Base-by-base conservation (phyloP, 2,329 filamentous ascomycete genomes). In the Diaporthe aspalathi region DNA sequence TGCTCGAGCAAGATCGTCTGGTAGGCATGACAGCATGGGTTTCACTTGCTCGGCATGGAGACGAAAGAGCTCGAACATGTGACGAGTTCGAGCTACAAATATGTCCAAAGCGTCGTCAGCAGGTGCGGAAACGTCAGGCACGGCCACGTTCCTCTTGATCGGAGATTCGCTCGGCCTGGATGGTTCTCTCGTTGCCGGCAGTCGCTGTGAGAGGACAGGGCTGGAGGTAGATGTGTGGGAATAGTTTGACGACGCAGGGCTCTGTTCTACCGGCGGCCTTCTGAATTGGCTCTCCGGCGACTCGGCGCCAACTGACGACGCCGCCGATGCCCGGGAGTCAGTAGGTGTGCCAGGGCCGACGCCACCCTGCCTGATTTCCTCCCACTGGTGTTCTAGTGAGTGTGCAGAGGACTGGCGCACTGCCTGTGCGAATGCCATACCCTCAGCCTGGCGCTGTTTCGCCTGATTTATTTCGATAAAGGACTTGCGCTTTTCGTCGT, bases 41-140 rank as follows among this genome's bases (percentile, higher is more conserved):
- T 89, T 90, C 38, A 91, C 85, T 40, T 91, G 88, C 79, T 97
- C 93, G 0, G 94, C 91, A 70, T 95, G 93, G 53, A 95, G 81
- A 47, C 90, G 87, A 78, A 97, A 97, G 3, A 96, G 85, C 74
- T 92, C 90, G 73, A 89, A 91, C 76, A 96, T 88, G 78, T 95
- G 93, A 24, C 87, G 88, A 3, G 93, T 92, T 32, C 94, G 91
- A 7, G 83, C 79, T 4, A 90, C 88, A 78, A 97, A 97, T 16
- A 91, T 88, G 9, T 87, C 82, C 63, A 95, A 85, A 0, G 94
- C 91, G 69, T 91, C 89, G 63, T 93, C 90, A 3, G 84, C 84
- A 16, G 63, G 32, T 24, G 63, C 40, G 29, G 65, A 47, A 35
- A 27, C 60, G 9, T 56, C 50, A 60, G 62, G 68, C 5, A 56